Base-by-base conservation (phyloP, 345 rosid species). In the Euphorbia pulcherrima region DNA sequence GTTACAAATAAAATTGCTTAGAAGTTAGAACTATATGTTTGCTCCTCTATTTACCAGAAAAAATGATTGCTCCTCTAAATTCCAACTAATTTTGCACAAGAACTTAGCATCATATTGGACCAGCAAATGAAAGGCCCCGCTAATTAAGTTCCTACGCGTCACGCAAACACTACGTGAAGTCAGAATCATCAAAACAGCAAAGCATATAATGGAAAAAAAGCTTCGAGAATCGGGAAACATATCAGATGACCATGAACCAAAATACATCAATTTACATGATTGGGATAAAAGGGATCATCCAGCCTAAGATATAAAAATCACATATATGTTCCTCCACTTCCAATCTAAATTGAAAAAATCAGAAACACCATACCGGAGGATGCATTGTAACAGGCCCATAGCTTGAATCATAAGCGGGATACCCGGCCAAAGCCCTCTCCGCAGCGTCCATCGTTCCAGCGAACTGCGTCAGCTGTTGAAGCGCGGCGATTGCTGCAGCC, bases 401-500 rank as follows among this genome's bases (percentile, higher is more conserved):
- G 21, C 50, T 35, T 10, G 46, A 48, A 60, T 20, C 21, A 27
- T 24, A 40, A 16, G 30, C 39, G 4, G 73, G 73, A 46, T 57
- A 18, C n/a, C 74, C 72, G 8, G 58, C 65, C 29, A 65, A 29
- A 29, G 59, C 78, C 65, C 75, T 67, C 78, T 75, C 77, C 16
- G 80, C 78, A 27, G 64, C 73, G 56, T 29, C 72, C 75, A 67
- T 57, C 55, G 68, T 64, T 35, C 67, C 70, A 4, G 82, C 69
- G 2, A 81, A 70, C 29, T 65, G 78, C 13, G 72, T 46, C 64
- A 75, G 72, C 72, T 62, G 72, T 20, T 75, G 65, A 30, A 81
- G 68, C 7, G 82, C 80, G 9, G 70, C 71, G 20, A 81, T 65
- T 18, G 76, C 81, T 0, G 77, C 81, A 6, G 70, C 68, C 0